phyloP scores from a whole-genome alignment of 208 protist genomes.

The Strigomonas galati region DNA sequence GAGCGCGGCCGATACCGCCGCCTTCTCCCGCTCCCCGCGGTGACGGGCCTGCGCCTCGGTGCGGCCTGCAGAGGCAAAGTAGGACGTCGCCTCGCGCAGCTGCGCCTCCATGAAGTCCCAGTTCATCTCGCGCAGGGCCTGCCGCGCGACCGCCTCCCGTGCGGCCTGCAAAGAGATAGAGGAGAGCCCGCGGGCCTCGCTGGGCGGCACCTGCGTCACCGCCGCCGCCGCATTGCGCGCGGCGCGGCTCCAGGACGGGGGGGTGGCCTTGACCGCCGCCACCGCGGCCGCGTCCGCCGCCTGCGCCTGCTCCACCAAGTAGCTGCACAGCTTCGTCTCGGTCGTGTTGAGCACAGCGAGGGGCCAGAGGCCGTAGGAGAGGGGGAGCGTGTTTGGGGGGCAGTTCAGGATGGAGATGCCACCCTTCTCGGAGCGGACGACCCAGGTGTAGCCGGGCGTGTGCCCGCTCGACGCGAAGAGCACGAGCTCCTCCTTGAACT shows the following conservation, averaged over 20 bases:
- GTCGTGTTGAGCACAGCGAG: conserved; percentile 70
- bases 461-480: conserved; percentile 35
- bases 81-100: conserved; percentile 34
- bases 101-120: conserved; percentile 72
- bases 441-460: conserved; percentile 60
- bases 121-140: conserved; percentile 41
- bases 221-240: conserved; percentile 31
- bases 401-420: conserved; percentile 49
- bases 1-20: conserved; percentile 38
- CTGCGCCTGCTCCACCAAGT: conserved; percentile 12
- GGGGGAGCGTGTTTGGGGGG: conserved; percentile 39
- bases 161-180: background rate
- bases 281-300: background rate
- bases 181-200: background rate
- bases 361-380: conserved; percentile 74
- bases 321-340: conserved; percentile 38
- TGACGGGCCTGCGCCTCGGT: conserved; percentile 17
- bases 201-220: background rate
- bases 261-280: background rate
- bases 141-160: background rate
- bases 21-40: conserved; percentile 42
- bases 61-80: conserved; percentile 54
- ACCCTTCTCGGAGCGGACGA: conserved; percentile 36
- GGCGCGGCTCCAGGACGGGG: conserved; percentile 59
- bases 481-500: conserved; percentile 30